These are phyloP conservation scores for Lactarius sp. DNA, from an alignment of 768 basidiomycete genomes.

Conservation along the genomic window DNA sequence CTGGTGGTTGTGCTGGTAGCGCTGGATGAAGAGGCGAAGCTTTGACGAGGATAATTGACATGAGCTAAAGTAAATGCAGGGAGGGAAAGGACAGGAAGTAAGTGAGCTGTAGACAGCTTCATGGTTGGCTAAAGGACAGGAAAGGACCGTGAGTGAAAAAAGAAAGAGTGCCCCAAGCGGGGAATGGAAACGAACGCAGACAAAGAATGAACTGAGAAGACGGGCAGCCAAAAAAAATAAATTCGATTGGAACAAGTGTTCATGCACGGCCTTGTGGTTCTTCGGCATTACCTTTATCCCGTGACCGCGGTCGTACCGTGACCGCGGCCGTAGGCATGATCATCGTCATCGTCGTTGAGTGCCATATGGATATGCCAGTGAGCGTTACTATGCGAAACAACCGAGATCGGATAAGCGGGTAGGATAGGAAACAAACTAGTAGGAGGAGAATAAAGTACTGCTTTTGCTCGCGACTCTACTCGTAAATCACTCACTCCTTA, in stretches of 20 bases:
- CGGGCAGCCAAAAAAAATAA: too few species aligned
- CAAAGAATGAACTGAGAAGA: too few species aligned
- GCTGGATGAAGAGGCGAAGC: constrained; percentile 25
- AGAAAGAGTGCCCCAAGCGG: background rate
- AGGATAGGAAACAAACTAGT: background rate
- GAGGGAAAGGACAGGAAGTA: constrained; percentile 33
- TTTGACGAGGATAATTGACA: constrained; percentile 27
- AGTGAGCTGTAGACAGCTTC: constrained; percentile 30
- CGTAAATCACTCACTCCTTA: constrained; percentile 6
- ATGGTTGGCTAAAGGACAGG: constrained; percentile 24
- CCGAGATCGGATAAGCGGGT: too few species aligned
- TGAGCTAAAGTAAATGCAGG: constrained; percentile 43
- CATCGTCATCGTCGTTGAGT: too few species aligned
- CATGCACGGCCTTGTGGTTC: too few species aligned
- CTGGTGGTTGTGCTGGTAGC: constrained; percentile 28
- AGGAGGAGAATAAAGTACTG: background rate
- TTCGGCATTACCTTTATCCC: too few species aligned
- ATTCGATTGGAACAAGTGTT: too few species aligned
- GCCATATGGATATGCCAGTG: too few species aligned
- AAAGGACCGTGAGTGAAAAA: constrained; percentile 18
- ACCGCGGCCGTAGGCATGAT: too few species aligned
- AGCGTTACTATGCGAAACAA: too few species aligned
- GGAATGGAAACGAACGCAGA: background rate
- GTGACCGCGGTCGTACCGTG: too few species aligned
- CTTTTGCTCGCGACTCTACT: background rate